phyloP scores from a whole-genome alignment of 208 protist species.

The Leptomonas seymouri region DNA sequence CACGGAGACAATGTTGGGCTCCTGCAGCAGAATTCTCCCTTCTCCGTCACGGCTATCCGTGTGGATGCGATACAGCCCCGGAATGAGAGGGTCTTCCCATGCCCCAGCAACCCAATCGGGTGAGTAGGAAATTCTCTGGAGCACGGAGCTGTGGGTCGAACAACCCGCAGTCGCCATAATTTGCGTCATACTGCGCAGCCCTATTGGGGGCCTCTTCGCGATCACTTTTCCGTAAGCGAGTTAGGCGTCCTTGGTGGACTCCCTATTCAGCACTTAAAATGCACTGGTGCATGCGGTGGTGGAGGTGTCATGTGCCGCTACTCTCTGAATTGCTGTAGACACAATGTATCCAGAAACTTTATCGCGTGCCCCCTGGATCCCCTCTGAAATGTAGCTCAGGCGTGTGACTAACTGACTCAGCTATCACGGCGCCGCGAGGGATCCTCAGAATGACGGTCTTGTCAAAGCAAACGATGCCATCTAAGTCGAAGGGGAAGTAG shows the following conservation, averaged over 20 bases:
- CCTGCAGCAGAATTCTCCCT: slow-evolving; percentile 38
- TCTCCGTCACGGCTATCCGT: too few relatives aligned
- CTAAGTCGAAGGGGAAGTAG: slow-evolving; percentile 71
- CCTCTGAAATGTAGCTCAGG: slow-evolving; percentile 74
- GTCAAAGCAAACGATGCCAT: slow-evolving; percentile 71
- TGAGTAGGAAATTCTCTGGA: slow-evolving; percentile 45
- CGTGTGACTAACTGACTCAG: slow-evolving; percentile 43
- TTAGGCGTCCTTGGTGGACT: slow-evolving; percentile 7
- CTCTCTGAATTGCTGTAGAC: slow-evolving; percentile 39
- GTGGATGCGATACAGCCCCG: slow-evolving; percentile 27
- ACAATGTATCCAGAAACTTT: slow-evolving; percentile 31
- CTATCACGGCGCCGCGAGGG: slow-evolving; percentile 49
- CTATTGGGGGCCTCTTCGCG: slow-evolving; percentile 55
- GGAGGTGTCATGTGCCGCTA: slow-evolving; percentile 45
- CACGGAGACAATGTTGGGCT: slow-evolving; percentile 56
- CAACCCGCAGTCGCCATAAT: slow-evolving; percentile 53
- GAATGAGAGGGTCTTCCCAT: slow-evolving; percentile 43
- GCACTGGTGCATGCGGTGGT: slow-evolving; percentile 66
- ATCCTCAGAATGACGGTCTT: slow-evolving; percentile 37
- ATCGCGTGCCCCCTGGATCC: slow-evolving; percentile 47
- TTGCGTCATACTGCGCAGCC: slow-evolving; percentile 63
- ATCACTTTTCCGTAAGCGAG: slow-evolving; percentile 64
- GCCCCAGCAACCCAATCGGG: slow-evolving; percentile 26
- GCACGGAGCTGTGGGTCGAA: slow-evolving; percentile 63
- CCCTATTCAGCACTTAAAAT: slow-evolving; percentile 41